Conservation (phyloP, 2,329 filamentous ascomycete species). For the Neonectria faginata region DNA sequence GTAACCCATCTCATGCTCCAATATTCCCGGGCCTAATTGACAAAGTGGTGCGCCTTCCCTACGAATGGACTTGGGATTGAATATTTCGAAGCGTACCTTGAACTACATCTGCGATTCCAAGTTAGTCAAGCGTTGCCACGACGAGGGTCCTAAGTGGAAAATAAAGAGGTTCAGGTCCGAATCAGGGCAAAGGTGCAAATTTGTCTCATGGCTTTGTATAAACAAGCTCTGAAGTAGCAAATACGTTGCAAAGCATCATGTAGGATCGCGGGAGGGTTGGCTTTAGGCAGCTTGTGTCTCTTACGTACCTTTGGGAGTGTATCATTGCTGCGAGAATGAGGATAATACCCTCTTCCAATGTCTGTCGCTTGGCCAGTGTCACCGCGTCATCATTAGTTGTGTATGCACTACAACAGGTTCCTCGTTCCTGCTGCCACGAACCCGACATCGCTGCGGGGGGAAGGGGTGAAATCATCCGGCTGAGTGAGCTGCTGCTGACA, state of each 20-base stretch:
- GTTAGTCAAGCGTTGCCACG: conserved; percentile 25
- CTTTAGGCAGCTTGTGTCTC: neutral
- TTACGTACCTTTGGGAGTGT: conserved; percentile 98
- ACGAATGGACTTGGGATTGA: too few species aligned
- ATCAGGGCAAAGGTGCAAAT: conserved; percentile 79
- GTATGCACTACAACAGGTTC: too few species aligned
- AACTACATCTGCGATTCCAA: conserved; percentile 83
- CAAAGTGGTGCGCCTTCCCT: too few species aligned
- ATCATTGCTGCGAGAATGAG: conserved; percentile 93
- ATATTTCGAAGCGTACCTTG: conserved; percentile 82
- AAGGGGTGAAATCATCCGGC: neutral
- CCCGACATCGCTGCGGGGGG: neutral
- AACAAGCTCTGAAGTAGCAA: conserved; percentile 5
- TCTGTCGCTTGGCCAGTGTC: too few species aligned
- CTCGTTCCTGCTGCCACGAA: neutral
- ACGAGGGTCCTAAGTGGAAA: neutral
- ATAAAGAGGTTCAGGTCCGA: conserved; percentile 41
- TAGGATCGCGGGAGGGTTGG: neutral
- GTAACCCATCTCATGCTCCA: too few species aligned
- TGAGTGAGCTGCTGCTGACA: neutral
- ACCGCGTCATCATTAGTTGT: too few species aligned
- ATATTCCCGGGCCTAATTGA: too few species aligned
- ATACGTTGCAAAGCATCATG: conserved; percentile 6
- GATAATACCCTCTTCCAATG: too few species aligned
- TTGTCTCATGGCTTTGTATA: conserved; percentile 1